A percentile compares a stretch with the other conserved stretches of the same genome.
Conservation (phyloP, 306 rosid species). For the Sophora flavescens region DNA sequence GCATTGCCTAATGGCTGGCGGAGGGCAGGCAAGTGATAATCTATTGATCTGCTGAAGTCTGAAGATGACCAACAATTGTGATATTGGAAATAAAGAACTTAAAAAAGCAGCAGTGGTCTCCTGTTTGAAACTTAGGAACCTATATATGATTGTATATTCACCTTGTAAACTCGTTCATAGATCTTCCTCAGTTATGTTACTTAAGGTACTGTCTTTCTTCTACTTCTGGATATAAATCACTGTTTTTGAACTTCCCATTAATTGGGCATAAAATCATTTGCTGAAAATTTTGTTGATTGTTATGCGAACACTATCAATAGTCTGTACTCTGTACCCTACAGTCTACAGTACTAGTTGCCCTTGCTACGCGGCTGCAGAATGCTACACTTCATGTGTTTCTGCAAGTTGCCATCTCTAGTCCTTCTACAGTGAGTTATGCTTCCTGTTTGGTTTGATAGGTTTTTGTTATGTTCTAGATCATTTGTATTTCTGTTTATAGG, state of each 20-base stretch:
- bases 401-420: neutral
- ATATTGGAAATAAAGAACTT: constrained; percentile 57
- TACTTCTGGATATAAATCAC: constrained; percentile 6
- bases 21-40: constrained; percentile 52
- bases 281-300: constrained; percentile 21
- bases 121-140: constrained; percentile 46
- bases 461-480: neutral
- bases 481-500: neutral
- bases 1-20: constrained; percentile 46
- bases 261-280: neutral
- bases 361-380: neutral
- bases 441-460: neutral
- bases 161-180: constrained; percentile 50
- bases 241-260: constrained; percentile 7
- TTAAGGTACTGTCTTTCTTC: constrained; percentile 31
- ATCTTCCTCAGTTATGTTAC: constrained; percentile 41
- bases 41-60: constrained; percentile 50
- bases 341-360: neutral
- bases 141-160: constrained; percentile 56
- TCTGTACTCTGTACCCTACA: neutral
- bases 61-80: constrained; percentile 49
- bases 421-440: neutral
- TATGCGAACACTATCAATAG: constrained; percentile 14
- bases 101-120: constrained; percentile 40
- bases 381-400: neutral